Conservation (phyloP, 78 protist species). For the Dictyostelium purpureum region DNA sequence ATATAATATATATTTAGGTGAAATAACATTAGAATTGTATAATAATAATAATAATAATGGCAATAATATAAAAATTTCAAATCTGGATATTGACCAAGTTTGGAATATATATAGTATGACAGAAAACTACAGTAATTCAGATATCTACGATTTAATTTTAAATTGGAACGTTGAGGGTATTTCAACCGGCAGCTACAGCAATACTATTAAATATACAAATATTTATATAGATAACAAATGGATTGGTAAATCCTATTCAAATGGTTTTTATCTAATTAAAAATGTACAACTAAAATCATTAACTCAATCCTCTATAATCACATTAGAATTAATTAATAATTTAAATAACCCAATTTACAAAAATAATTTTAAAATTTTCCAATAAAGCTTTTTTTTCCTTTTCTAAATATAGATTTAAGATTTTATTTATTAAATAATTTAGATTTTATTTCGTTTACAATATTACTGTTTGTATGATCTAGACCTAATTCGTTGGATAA, state of each 20-base stretch:
- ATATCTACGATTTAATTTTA: not conserved
- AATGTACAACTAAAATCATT: not conserved
- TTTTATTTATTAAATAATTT: too few relatives aligned
- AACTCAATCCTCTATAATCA: not conserved
- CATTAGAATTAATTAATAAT: not conserved
- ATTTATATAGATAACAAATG: constrained; percentile 3
- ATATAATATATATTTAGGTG: constrained; percentile 5
- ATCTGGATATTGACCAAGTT: not conserved
- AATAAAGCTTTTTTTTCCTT: too few relatives aligned
- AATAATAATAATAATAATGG: not conserved
- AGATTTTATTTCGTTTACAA: too few relatives aligned
- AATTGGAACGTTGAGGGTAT: not conserved
- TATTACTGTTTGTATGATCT: too few relatives aligned
- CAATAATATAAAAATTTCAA: not conserved
- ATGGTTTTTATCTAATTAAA: not conserved
- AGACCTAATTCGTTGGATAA: too few relatives aligned
- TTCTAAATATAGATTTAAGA: too few relatives aligned
- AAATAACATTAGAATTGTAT: not conserved
- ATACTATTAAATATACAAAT: not conserved
- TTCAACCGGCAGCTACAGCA: too few relatives aligned
- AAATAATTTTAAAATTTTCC: not conserved
- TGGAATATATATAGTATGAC: not conserved
- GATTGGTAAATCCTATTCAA: not conserved
- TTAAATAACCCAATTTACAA: not conserved
- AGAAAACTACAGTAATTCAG: not conserved